phyloP scores from a whole-genome alignment of 2,329 filamentous ascomycete species.

The Thelonectria olida region DNA sequence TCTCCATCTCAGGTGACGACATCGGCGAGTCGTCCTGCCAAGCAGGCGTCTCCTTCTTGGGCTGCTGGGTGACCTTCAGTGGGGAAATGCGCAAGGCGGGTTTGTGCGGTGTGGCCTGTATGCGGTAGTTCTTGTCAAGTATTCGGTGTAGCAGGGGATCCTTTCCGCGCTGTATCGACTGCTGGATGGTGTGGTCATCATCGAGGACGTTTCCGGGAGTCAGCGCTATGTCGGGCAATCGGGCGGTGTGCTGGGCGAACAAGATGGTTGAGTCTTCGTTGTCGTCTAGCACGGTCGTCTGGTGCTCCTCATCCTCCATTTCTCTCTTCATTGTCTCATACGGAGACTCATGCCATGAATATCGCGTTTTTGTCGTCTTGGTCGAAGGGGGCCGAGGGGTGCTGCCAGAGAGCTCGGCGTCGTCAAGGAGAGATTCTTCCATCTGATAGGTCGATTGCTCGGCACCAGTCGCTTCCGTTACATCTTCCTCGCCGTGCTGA shows the following conservation, averaged over 20 bases:
- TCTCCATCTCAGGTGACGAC: constrained; percentile 80
- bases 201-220: constrained; percentile 63
- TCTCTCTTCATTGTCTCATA: constrained; percentile 79
- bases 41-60: constrained; percentile 47
- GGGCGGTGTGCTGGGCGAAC: constrained; percentile 62
- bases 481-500: constrained; percentile 50
- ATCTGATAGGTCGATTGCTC: constrained; percentile 49
- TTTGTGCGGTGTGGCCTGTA: constrained; percentile 89
- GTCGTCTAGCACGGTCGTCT: constrained; percentile 46
- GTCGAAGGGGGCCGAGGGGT: constrained; percentile 70
- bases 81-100: constrained; percentile 55
- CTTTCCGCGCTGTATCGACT: constrained; percentile 53
- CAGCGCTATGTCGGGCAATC: constrained; percentile 70
- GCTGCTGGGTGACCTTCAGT: constrained; percentile 49
- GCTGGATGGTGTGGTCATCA: constrained; percentile 43
- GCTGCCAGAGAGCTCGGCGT: constrained; percentile 69
- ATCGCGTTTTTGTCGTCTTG: constrained; percentile 59
- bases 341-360: constrained; percentile 76
- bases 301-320: constrained; percentile 59
- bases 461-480: constrained; percentile 45
- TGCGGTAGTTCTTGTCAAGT: constrained; percentile 94
- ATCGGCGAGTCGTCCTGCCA: constrained; percentile 70
- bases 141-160: constrained; percentile 89
- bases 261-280: constrained; percentile 59
- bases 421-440: constrained; percentile 76